Conservation (phyloP, 2,329 filamentous ascomycete species). For the Arthrobotrys entomopaga region DNA sequence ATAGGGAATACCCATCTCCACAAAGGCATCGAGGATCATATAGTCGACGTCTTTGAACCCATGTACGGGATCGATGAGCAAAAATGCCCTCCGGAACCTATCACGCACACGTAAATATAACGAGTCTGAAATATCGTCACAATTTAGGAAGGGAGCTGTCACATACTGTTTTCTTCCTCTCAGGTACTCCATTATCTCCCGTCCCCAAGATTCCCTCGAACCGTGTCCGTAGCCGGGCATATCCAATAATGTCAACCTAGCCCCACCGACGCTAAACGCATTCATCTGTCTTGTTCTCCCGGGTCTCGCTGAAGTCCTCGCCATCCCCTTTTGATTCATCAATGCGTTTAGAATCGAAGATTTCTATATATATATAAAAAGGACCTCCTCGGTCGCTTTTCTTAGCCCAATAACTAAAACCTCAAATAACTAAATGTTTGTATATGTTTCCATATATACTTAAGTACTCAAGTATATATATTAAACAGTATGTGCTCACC, state of each 20-base stretch:
- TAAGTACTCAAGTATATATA: not conserved
- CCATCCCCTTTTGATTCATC: conserved; percentile 65
- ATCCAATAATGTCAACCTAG: conserved; percentile 71
- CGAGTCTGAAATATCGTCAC: no score
- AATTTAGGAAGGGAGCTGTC: no score
- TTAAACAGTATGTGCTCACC: conserved; percentile 14
- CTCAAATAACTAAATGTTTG: not conserved
- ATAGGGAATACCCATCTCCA: conserved; percentile 69
- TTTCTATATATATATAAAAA: conserved; percentile 66
- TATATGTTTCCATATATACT: not conserved
- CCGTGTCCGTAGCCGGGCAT: conserved; percentile 77
- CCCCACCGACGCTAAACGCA: conserved; percentile 70
- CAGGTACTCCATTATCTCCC: conserved; percentile 76
- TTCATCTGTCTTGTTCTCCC: conserved; percentile 75
- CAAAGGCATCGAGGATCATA: conserved; percentile 69
- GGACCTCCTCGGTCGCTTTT: not conserved
- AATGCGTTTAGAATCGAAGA: conserved; percentile 74
- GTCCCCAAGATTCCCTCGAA: conserved; percentile 71
- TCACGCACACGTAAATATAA: not conserved
- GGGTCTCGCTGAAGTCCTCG: conserved; percentile 69
- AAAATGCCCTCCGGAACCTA: conserved; percentile 70
- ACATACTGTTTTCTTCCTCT: conserved; percentile 69
- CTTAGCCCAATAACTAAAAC: not conserved
- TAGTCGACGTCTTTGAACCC: conserved; percentile 72
- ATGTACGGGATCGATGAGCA: conserved; percentile 73